Evolutionary conservation across 2,329 filamentous ascomycete genomes (phyloP).

Genomic region (Fusarium caatingaense): DNA sequence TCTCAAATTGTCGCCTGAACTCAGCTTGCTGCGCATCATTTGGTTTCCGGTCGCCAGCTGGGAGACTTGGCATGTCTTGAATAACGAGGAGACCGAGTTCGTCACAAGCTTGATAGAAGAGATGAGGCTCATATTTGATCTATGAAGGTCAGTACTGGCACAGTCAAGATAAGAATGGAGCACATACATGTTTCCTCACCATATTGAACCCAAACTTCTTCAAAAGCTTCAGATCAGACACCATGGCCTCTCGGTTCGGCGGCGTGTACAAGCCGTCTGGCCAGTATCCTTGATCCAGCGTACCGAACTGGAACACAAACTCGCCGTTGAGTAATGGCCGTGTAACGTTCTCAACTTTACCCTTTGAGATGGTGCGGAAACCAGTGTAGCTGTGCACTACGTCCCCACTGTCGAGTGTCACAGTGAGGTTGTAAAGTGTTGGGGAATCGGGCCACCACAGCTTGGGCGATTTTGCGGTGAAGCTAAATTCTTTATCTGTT

Average conservation of each 20-base stretch:
- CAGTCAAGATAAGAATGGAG: rapidly evolving
- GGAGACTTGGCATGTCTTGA: slow-evolving; percentile 77
- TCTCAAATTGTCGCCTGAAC: slow-evolving; percentile 71
- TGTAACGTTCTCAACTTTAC: slow-evolving; percentile 66
- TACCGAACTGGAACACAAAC: slow-evolving; percentile 75
- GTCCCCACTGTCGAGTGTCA: slow-evolving; percentile 62
- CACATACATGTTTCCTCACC: slow-evolving; percentile 74
- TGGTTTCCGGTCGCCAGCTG: slow-evolving; percentile 49
- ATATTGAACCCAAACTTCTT: slow-evolving; percentile 77
- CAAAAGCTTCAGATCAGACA: slow-evolving; percentile 71
- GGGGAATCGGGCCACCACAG: slow-evolving; percentile 75
- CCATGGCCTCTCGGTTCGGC: slow-evolving; percentile 74
- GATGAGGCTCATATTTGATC: slow-evolving; percentile 75
- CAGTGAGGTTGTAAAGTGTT: slow-evolving; percentile 71
- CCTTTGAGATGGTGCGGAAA: slow-evolving; percentile 72
- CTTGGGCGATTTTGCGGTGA: slow-evolving; percentile 65
- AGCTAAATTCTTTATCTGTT: slow-evolving; percentile 64
- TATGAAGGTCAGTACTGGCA: slow-evolving; percentile 14
- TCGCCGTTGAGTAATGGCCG: slow-evolving; percentile 76
- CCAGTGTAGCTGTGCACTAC: slow-evolving; percentile 73
- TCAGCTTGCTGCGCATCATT: slow-evolving; percentile 67
- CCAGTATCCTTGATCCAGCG: slow-evolving; percentile 78
- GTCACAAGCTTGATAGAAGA: slow-evolving; percentile 77
- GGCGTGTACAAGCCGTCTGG: slow-evolving; percentile 75
- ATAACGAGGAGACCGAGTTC: slow-evolving; percentile 73